phyloP scores from a whole-genome alignment of 2,329 filamentous ascomycete genomes.

The Fusarium kyushuense region DNA sequence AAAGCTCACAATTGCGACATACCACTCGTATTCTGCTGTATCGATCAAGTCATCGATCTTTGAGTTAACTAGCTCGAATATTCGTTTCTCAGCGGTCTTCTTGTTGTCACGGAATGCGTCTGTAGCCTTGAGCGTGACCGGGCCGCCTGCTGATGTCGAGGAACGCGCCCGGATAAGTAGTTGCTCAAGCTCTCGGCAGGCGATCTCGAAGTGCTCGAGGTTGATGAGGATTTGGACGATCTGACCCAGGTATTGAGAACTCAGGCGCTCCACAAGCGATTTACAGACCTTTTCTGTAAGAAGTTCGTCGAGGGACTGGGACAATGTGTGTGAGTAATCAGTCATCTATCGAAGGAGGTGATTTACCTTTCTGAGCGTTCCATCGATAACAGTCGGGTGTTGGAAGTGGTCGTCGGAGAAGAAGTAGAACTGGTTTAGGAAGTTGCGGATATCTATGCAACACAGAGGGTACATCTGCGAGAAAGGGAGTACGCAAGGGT shows the following conservation, averaged over 20 bases:
- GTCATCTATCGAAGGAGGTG: accelerated
- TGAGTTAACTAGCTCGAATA: constrained; percentile 97
- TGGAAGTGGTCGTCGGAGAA: constrained; percentile 97
- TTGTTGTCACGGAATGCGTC: constrained; percentile 89
- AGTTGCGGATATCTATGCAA: constrained; percentile 98
- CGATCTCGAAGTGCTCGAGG: constrained; percentile 94
- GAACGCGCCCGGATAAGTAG: constrained; percentile 87
- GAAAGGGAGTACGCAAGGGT: constrained; percentile 95
- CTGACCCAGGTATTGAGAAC: constrained; percentile 94
- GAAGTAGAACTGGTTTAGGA: constrained; percentile 97
- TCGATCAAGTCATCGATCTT: constrained; percentile 99
- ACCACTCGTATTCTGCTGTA: constrained; percentile 97
- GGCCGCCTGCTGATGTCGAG: constrained; percentile 82
- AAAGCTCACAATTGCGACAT: constrained; percentile 37
- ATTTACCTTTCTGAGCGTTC: constrained; percentile 81
- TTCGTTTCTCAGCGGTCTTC: constrained; percentile 95
- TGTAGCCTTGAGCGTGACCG: constrained; percentile 83
- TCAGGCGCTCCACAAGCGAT: constrained; percentile 86
- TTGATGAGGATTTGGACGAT: constrained; percentile 99
- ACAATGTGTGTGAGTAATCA: constrained; percentile 19
- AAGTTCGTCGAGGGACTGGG: constrained; percentile 90
- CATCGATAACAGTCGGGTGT: constrained; percentile 88
- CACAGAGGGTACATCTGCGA: constrained; percentile 99
- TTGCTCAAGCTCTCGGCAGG: constrained; percentile 89
- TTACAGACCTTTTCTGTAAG: constrained; percentile 92